phyloP scores from a whole-genome alignment of 2,329 filamentous ascomycete species.

The Exutisphaerella laricina region DNA sequence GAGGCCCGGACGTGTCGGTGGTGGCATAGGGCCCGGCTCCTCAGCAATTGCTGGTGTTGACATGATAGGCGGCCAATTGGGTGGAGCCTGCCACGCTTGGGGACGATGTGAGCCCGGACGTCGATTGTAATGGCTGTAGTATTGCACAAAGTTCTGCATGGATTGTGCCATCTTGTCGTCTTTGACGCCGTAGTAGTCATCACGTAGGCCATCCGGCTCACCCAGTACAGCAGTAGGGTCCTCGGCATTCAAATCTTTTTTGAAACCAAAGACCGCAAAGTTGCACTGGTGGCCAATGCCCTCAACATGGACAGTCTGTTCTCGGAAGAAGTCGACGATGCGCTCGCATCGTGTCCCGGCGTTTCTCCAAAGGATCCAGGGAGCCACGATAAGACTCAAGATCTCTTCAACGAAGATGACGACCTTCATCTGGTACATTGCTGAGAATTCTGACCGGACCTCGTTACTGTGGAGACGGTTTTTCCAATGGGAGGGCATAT shows the following conservation, averaged over 20 bases:
- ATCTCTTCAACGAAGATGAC: slow-evolving; percentile 91
- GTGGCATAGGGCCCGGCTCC: slow-evolving; percentile 12
- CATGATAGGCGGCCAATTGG: slow-evolving; percentile 30
- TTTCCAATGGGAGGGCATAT: slow-evolving; percentile 83
- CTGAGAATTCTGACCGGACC: slow-evolving; percentile 82
- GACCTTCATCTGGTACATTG: slow-evolving; percentile 86
- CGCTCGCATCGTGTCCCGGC: slow-evolving; percentile 85
- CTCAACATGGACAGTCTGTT: slow-evolving; percentile 96
- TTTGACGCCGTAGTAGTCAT: slow-evolving; percentile 91
- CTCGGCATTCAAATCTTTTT: slow-evolving; percentile 60
- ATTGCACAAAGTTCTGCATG: slow-evolving; percentile 89
- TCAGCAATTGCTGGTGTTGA: slow-evolving; percentile 22
- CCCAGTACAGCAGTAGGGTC: slow-evolving; percentile 33
- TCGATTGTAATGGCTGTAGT: slow-evolving; percentile 53
- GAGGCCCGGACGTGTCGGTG: neutral
- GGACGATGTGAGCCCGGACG: slow-evolving; percentile 25
- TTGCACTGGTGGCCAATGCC: slow-evolving; percentile 94
- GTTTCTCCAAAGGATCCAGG: slow-evolving; percentile 79
- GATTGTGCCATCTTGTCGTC: slow-evolving; percentile 99
- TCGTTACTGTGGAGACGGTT: slow-evolving; percentile 88
- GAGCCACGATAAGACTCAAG: slow-evolving; percentile 84
- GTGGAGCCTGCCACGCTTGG: slow-evolving; percentile 29
- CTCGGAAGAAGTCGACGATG: slow-evolving; percentile 94
- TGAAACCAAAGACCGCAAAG: slow-evolving; percentile 95
- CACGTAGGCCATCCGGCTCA: slow-evolving; percentile 54